Base-by-base conservation (phyloP, 495 filamentous ascomycete genomes). In the Sabuloglossum arenarium region DNA sequence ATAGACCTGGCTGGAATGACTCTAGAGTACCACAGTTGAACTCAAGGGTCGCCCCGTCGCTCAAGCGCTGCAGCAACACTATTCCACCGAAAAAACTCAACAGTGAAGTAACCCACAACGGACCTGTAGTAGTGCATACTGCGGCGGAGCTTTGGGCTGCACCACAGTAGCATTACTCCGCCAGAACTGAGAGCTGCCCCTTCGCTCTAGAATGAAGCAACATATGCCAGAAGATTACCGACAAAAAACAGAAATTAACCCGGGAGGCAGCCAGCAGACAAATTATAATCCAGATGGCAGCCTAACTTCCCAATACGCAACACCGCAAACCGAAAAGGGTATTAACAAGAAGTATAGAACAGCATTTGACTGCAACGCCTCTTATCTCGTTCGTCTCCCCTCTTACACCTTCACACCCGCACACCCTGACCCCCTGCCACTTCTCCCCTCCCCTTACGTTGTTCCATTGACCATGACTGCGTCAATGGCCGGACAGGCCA, bases 401-500 rank as follows among this genome's bases (percentile, higher is more conserved):
- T 37, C 34, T 6, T 14, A n/a, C n/a, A n/a, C n/a, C n/a, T n/a
- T n/a, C n/a, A n/a, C n/a, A n/a, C n/a, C n/a, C n/a, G n/a, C n/a
- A n/a, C n/a, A n/a, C n/a, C n/a, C n/a, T n/a, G n/a, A n/a, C n/a
- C n/a, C n/a, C n/a, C n/a, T n/a, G n/a, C n/a, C n/a, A n/a, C n/a
- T n/a, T n/a, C n/a, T n/a, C n/a, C n/a, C n/a, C n/a, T n/a, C n/a
- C n/a, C n/a, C n/a, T n/a, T n/a, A n/a, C n/a, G n/a, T n/a, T 14
- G 11, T 19, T 16, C 47, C 47, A 29, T 51, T 51, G 3, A 30
- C 28, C 47, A 51, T 51, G 30, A 43, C 53, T 6, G 19, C 23
- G 19, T 34, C 51, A 14, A 55, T 58, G 14, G 59, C 61, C 24
- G 55, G 23, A n/a, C 66, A 67, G 37, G 73, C 75, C 10, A 88